Percentiles rank a stretch among this genome's conserved stretches.
phyloP scores from a whole-genome alignment of 805 yeast species.

The Priceomyces melissophilus region DNA sequence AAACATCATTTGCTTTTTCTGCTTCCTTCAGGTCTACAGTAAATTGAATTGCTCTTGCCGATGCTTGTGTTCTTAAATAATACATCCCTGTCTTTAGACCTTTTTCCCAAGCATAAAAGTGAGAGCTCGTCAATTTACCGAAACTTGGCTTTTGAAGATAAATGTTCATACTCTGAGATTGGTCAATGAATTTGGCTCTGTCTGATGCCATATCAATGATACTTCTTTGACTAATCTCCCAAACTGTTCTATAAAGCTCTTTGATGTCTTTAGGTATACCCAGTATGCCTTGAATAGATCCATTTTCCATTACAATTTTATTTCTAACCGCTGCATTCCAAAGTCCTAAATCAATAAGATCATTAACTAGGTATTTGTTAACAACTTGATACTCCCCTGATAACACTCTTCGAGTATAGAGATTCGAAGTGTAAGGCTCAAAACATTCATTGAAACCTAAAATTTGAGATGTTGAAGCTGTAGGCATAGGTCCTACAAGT shows the following conservation, averaged over 20 bases:
- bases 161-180: constrained; percentile 45
- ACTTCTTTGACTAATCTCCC: constrained; percentile 90
- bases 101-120: constrained; percentile 39
- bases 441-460: constrained; percentile 93
- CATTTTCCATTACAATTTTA: constrained; percentile 69
- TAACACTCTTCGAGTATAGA: constrained; percentile 83
- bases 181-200: constrained; percentile 66
- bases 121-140: constrained; percentile 41
- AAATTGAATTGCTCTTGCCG: constrained; percentile 37
- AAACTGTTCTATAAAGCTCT: constrained; percentile 84
- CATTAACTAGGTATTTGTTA: constrained; percentile 79
- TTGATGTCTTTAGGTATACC: constrained; percentile 73
- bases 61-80: constrained; percentile 37
- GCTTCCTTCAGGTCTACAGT: constrained; percentile 19
- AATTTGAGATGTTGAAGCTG: constrained; percentile 96
- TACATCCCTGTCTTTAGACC: constrained; percentile 40
- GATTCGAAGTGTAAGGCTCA: constrained; percentile 92
- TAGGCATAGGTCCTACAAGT: constrained; percentile 94
- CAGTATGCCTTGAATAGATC: constrained; percentile 78
- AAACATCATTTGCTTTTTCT: constrained; percentile 1
- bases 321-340: constrained; percentile 83
- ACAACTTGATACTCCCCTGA: constrained; percentile 95
- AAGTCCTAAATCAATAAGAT: constrained; percentile 73
- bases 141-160: constrained; percentile 34
- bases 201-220: constrained; percentile 86